Conservation (phyloP, 2,329 filamentous ascomycete genomes). For the Xylaria sp. region DNA sequence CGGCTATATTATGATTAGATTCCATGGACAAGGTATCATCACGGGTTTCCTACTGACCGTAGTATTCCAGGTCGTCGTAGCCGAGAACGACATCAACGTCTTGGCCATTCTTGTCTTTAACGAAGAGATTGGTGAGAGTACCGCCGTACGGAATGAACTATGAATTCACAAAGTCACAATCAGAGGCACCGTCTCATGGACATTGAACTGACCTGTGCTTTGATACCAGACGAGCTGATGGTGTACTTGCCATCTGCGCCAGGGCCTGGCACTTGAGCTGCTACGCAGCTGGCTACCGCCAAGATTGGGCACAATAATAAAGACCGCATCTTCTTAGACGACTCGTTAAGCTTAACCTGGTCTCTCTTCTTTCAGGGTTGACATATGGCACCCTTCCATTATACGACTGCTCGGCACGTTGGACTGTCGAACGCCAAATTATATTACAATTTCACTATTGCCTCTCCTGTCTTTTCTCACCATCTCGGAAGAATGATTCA, state of each 20-base stretch:
- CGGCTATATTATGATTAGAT: constrained; percentile 5
- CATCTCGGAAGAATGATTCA: constrained; percentile 6
- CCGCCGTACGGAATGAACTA: constrained; percentile 46
- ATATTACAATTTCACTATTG: not conserved
- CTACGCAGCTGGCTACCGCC: constrained; percentile 20
- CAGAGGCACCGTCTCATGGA: not conserved
- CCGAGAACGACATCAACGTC: constrained; percentile 60
- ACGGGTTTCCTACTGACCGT: constrained; percentile 35
- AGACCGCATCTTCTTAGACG: constrained; percentile 22
- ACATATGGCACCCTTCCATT: not conserved
- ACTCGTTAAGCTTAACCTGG: not conserved
- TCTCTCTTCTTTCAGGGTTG: not conserved
- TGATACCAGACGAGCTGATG: constrained; percentile 29
- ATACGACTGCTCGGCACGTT: constrained; percentile 6
- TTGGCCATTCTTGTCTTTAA: constrained; percentile 56
- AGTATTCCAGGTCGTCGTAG: constrained; percentile 56
- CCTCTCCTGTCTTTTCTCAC: not conserved
- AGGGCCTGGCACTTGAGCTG: constrained; percentile 21
- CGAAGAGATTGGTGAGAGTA: constrained; percentile 56
- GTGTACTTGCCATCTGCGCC: constrained; percentile 32
- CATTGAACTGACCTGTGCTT: constrained; percentile 28
- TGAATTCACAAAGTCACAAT: constrained; percentile 2
- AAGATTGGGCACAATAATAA: constrained; percentile 21
- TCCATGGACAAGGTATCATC: not conserved
- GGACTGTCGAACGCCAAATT: not conserved